Evolutionary conservation across 805 yeast species (phyloP), one percentile per base, ranked within the genome.

Genomic region (Debaryomyces hansenii): DNA sequence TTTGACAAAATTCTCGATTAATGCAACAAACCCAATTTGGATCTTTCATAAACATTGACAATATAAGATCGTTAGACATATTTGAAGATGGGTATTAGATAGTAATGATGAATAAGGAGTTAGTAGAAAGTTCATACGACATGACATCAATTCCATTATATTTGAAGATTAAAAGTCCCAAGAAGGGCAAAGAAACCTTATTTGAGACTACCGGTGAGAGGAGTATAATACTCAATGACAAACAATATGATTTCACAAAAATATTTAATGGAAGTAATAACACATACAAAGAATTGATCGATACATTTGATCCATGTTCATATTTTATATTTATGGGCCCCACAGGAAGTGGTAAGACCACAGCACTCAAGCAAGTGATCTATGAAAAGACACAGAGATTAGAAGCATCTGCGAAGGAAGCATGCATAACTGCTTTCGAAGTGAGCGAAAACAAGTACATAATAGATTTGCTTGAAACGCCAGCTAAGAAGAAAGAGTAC

Each of bases 301-400:
- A 55, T 45, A 38, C 45, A 46, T n/a, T 35, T 16, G 20, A 34
- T 3, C 33, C 20, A 16, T 32, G 39, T 15, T 37, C 45, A 27
- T 46, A 41, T 33, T 46, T 46, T 33, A 46, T 46, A n/a, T 46
- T 62, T 37, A 56, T 63, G 53, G 68, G 67, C 1, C 68, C 68
- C 5, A 62, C 66, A 5, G 65, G 64, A 8, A 55, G 65, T 36
- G 72, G 71, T 11, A 67, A 67, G 48, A 65, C 71, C 14, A 62
- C 68, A 35, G 55, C 62, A 6, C 45, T 66, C 24, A 46, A 47
- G 21, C 51, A 51, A 16, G 55, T 62, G 12, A 49, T 63, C 20
- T 37, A 47, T 14, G 46, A 45, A 8, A 57, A 55, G 39, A 31
- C 51, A 5, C 34, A 31, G n/a, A 20, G 31, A 11, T 49, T 52